phyloP scores from a whole-genome alignment of 106 monocot species.

The Chionographis japonica region DNA sequence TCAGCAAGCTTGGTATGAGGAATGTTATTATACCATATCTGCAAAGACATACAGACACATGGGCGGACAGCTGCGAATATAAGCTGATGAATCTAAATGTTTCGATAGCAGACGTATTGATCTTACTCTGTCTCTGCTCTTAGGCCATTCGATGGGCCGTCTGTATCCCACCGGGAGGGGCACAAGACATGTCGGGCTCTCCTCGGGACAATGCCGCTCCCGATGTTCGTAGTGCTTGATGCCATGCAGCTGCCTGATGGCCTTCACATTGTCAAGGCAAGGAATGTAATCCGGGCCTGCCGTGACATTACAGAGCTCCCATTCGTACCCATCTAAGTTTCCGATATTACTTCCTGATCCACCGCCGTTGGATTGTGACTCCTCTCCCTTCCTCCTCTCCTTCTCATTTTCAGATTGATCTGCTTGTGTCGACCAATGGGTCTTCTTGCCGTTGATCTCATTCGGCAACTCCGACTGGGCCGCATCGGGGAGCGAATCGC shows the following conservation, averaged over 20 bases:
- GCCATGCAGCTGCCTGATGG: conserved; percentile 55
- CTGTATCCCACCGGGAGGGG: conserved; percentile 67
- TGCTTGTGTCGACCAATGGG: conserved; percentile 44
- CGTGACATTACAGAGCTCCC: conserved; percentile 74
- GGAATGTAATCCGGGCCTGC: conserved; percentile 84
- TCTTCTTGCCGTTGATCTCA: conserved; percentile 11
- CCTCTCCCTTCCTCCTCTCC: conserved; percentile 29
- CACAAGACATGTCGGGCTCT: conserved; percentile 70
- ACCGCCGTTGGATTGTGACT: conserved; percentile 4
- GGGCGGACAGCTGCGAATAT: not conserved
- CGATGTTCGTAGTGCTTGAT: conserved; percentile 68
- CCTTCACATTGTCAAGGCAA: conserved; percentile 81
- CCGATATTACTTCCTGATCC: not conserved
- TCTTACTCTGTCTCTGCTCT: conserved; percentile 78
- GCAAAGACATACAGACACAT: not conserved
- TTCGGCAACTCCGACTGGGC: not conserved
- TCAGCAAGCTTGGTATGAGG: conserved; percentile 86
- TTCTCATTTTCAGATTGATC: conserved; percentile 50
- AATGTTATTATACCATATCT: conserved; percentile 96
- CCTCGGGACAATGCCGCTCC: conserved; percentile 86
- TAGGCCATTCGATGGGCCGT: conserved; percentile 64
- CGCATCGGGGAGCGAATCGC: conserved; percentile 6
- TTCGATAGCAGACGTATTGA: not conserved
- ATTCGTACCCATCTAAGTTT: conserved; percentile 19
- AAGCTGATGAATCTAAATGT: not conserved